A percentile compares a stretch with the other conserved stretches of the same genome.
phyloP scores from a whole-genome alignment of 768 basidiomycete genomes.

The Tephrocybe sp. region DNA sequence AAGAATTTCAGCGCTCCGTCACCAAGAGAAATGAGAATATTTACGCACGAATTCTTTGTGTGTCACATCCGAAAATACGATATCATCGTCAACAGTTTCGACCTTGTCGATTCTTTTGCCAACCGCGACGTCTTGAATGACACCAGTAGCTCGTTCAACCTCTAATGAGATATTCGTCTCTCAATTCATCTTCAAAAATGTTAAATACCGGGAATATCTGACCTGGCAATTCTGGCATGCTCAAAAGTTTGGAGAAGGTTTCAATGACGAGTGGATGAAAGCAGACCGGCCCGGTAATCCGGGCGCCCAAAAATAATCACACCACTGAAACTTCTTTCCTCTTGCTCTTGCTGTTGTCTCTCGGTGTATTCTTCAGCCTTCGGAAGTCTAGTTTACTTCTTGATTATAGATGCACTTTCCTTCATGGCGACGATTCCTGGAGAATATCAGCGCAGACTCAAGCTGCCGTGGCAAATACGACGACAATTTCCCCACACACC shows the following conservation, averaged over 20 bases:
- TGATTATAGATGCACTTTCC: too few species aligned
- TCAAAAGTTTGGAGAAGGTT: too few species aligned
- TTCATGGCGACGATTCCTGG: background rate
- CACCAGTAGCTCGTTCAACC: constrained; percentile 63
- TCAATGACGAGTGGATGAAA: too few species aligned
- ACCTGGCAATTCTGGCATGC: constrained; percentile 61
- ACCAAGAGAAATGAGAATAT: background rate
- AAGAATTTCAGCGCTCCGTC: background rate
- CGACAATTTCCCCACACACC: constrained; percentile 22
- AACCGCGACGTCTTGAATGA: constrained; percentile 49
- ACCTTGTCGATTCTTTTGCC: constrained; percentile 56
- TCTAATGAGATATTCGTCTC: constrained; percentile 37
- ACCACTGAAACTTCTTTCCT: too few species aligned
- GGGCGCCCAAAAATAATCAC: too few species aligned
- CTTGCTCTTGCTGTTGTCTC: too few species aligned
- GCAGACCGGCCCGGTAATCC: too few species aligned
- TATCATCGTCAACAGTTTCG: constrained; percentile 54
- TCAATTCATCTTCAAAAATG: background rate
- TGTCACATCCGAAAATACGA: constrained; percentile 59
- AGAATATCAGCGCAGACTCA: too few species aligned
- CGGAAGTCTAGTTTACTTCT: too few species aligned
- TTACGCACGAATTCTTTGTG: constrained; percentile 60
- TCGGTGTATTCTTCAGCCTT: too few species aligned
- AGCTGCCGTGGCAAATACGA: background rate
- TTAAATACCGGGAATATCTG: constrained; percentile 3